Conservation (phyloP, 164 flowering plant genomes). For the Cinnamomum chago region DNA sequence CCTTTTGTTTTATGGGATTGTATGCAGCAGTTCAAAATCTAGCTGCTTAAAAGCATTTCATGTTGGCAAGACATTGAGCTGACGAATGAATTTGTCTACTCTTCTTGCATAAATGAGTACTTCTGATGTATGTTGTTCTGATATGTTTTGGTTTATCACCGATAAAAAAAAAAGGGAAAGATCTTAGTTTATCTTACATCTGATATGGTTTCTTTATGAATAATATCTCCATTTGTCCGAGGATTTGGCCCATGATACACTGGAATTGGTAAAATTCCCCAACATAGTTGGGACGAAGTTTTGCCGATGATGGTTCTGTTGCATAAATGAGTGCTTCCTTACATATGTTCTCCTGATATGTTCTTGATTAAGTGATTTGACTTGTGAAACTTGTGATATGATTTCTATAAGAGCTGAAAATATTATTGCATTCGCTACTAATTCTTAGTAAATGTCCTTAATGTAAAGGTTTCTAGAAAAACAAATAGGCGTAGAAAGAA, state of each 20-base stretch:
- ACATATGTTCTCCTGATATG: neutral
- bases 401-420: neutral
- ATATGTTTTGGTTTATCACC: neutral
- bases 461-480: constrained; percentile 72
- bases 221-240: too few relatives aligned
- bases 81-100: neutral
- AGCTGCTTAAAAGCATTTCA: neutral
- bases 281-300: neutral
- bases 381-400: neutral
- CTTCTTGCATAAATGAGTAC: neutral
- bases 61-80: neutral
- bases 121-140: neutral
- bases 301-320: neutral
- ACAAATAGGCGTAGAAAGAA: constrained; percentile 54
- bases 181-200: too few relatives aligned
- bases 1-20: neutral
- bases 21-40: neutral
- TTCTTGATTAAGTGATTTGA: neutral
- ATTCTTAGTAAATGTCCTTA: constrained; percentile 8
- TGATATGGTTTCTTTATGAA: too few relatives aligned
- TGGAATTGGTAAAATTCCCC: too few relatives aligned
- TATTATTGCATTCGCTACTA: neutral
- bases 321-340: neutral
- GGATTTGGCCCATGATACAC: too few relatives aligned
- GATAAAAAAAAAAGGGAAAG: too few relatives aligned